These are phyloP conservation scores for Dillenia suffruticosa DNA, from an alignment of 164 flowering plant species.

Conservation along the genomic window DNA sequence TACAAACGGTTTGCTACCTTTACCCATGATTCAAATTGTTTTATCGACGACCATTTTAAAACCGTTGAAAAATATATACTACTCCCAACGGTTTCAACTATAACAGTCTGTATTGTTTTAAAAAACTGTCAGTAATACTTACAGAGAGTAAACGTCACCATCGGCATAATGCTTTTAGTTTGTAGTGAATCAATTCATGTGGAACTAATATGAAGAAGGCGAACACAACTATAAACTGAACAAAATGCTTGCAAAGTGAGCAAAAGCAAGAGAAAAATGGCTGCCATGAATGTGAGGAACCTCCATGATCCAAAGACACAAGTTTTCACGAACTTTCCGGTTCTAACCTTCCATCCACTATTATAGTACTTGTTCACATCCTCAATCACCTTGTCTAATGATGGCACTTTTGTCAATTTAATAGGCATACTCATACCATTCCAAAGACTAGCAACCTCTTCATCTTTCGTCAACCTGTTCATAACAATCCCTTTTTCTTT, in stretches of 20 bases:
- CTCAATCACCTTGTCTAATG: constrained; percentile 20
- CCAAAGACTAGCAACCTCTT: constrained; percentile 18
- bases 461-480: constrained; percentile 21
- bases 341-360: constrained; percentile 14
- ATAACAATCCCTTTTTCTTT: constrained; percentile 16
- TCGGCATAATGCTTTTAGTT: too few species aligned
- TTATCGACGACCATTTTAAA: too few species aligned
- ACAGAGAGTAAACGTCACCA: too few species aligned
- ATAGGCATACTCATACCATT: constrained; percentile 23
- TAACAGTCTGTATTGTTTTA: too few species aligned
- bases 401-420: constrained; percentile 13
- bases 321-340: constrained; percentile 5
- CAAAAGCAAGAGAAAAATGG: constrained; percentile 13
- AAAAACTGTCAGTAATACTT: too few species aligned
- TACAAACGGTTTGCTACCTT: too few species aligned
- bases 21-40: too few species aligned
- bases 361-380: constrained; percentile 17
- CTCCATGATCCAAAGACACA: constrained; percentile 24
- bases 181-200: too few species aligned
- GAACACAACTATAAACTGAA: not conserved
- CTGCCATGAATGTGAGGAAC: constrained; percentile 16
- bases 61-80: too few species aligned
- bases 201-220: not conserved
- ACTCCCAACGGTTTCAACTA: too few species aligned
- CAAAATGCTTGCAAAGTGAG: constrained; percentile 16